Base-by-base conservation (phyloP, 768 basidiomycete species). In the Leucogyrophana mollusca region DNA sequence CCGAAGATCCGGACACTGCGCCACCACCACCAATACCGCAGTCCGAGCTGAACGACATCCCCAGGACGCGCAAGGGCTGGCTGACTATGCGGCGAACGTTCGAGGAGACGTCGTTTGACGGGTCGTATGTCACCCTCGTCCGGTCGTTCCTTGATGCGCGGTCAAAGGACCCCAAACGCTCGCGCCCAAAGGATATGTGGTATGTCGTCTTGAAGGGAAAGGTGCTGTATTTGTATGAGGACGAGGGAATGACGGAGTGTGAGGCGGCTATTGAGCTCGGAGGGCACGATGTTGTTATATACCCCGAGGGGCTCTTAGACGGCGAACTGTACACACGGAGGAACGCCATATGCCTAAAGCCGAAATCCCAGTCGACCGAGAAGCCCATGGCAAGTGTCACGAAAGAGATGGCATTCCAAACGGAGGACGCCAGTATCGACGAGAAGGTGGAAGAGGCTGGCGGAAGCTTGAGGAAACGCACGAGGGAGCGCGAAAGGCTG, bases 181-280 rank as follows among this genome's bases (percentile, higher is more conserved):
- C 87, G 11, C 77, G 88, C 40, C 91, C 93, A 13, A 92, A 91
- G 68, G 94, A 96, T 62, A 85, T 79, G 79, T 96, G 90, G 84
- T 96, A 85, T 62, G 89, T 87, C 43, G 91, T 86, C 6, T 76
- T 98, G 62, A 97, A 97, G 74, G 90, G 88, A 35, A 87, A 82
- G 57, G 84, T 95, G 32, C 70, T 98, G 23, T 97, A 92, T 67
- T 72, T 98, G 17, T 97, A 96, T 68, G 93, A 95, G 65, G 90
- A 94, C 66, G 93, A 96, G 68, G 76, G 73, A 13, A 90, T 90
- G 84, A 78, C 79, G 43, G 94, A 97, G 55, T 94, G 91, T 67
- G 87, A 86, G 59, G 92, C 86, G 3, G 94, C 85, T n/a, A 77
- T 98, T 35, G 89, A 95, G 61, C 71, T 97, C 45, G 76, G 86